Percentiles rank a stretch among this genome's conserved stretches.
Conservation (phyloP, 1,284 basidiomycete genomes). For the Leucocoprinus gongylophorus region DNA sequence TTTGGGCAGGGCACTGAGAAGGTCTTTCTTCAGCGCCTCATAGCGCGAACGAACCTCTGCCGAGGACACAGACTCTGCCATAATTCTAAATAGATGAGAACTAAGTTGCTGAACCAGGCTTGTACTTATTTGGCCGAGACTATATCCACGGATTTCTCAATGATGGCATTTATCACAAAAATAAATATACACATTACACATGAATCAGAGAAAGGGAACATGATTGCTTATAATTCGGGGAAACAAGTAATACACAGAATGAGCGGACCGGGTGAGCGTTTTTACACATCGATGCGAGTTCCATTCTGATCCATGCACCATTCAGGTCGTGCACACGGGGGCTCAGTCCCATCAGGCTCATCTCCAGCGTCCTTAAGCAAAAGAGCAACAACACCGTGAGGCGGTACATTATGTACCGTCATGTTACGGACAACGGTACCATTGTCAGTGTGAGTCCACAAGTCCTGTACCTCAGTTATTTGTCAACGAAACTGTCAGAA, state of each 20-base stretch:
- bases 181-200: too few relatives aligned
- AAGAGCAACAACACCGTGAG: constrained; percentile 65
- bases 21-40: constrained; percentile 63
- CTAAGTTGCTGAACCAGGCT: constrained; percentile 13
- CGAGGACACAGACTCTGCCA: constrained; percentile 36
- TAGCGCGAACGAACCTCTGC: constrained; percentile 62
- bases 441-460: constrained; percentile 63
- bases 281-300: constrained; percentile 23
- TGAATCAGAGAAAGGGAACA: too few relatives aligned
- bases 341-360: constrained; percentile 46
- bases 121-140: neutral
- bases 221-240: too few relatives aligned
- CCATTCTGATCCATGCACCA: constrained; percentile 42
- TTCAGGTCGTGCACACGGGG: constrained; percentile 39
- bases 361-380: constrained; percentile 58
- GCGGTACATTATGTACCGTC: constrained; percentile 50
- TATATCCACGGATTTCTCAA: too few relatives aligned
- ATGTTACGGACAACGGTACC: constrained; percentile 59
- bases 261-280: neutral
- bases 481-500: neutral
- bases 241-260: too few relatives aligned
- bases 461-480: constrained; percentile 36
- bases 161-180: too few relatives aligned
- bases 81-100: neutral
- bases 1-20: constrained; percentile 60